Percentiles rank a stretch among this genome's conserved stretches.
Evolutionary conservation across 106 monocot genomes (phyloP).

Genomic region (Alisma plantagoaquatica): DNA sequence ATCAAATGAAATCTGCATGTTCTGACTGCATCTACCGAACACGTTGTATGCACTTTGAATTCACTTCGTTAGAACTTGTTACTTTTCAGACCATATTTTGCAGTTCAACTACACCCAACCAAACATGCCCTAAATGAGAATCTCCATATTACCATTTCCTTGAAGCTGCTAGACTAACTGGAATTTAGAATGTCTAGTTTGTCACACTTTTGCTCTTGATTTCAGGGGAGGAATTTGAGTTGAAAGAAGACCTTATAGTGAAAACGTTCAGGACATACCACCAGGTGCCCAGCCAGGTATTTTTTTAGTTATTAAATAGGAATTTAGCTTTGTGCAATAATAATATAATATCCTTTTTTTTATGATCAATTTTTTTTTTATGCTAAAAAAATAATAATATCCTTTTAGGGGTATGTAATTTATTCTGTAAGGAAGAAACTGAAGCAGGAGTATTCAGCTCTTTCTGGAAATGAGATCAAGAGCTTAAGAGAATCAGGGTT

Average conservation of each 20-base stretch:
- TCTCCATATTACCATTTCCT: too few relatives aligned
- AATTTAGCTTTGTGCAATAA: not conserved
- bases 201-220: not conserved
- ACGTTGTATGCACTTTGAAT: too few relatives aligned
- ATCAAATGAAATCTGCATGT: too few relatives aligned
- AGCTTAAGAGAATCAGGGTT: slow-evolving; percentile 4
- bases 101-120: too few relatives aligned
- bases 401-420: slow-evolving; percentile 4
- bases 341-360: not conserved
- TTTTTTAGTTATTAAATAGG: not conserved
- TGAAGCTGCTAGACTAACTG: too few relatives aligned
- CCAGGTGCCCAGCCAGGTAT: not conserved
- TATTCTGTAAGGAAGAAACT: slow-evolving; percentile 11
- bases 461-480: slow-evolving; percentile 8
- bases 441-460: slow-evolving; percentile 1
- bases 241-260: not conserved
- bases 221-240: not conserved
- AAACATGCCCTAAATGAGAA: too few relatives aligned
- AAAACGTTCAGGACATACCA: not conserved
- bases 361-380: not conserved
- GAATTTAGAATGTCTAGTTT: too few relatives aligned
- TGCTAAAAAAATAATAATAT: too few relatives aligned
- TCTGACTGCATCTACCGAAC: too few relatives aligned
- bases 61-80: too few relatives aligned
- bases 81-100: too few relatives aligned